Percentiles rank a stretch among this genome's conserved stretches.
These are phyloP conservation scores for Stemphylium lycopersici DNA, from an alignment of 2,329 filamentous ascomycete species.

Conservation along the genomic window DNA sequence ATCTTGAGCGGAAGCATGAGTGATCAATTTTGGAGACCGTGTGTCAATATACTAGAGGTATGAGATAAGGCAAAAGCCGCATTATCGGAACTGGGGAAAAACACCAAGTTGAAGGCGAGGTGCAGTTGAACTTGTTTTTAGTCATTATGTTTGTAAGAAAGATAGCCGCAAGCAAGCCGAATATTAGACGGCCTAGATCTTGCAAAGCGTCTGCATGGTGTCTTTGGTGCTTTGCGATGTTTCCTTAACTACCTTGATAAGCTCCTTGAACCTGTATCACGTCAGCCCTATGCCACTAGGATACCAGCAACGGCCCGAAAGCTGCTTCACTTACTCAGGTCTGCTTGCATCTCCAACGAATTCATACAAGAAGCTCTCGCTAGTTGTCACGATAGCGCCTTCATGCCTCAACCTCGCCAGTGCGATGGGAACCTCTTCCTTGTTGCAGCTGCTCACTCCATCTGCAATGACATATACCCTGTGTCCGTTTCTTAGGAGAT, in stretches of 20 bases:
- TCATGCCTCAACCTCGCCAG: conserved; percentile 75
- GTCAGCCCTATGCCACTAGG: conserved; percentile 4
- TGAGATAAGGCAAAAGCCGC: not conserved
- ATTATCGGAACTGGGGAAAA: no score
- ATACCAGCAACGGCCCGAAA: not conserved
- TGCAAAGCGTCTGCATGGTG: conserved; percentile 69
- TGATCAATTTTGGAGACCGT: not conserved
- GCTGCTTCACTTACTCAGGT: conserved; percentile 54
- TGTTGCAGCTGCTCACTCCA: conserved; percentile 86
- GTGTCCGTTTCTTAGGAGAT: conserved; percentile 76
- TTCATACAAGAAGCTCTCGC: conserved; percentile 91
- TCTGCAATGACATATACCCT: conserved; percentile 87
- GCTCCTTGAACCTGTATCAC: conserved; percentile 65
- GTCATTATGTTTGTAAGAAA: not conserved
- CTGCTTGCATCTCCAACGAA: conserved; percentile 80
- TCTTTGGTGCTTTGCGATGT: conserved; percentile 72
- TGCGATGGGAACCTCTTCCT: conserved; percentile 79
- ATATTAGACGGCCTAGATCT: conserved; percentile 50
- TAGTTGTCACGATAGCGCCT: conserved; percentile 80
- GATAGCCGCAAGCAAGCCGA: not conserved
- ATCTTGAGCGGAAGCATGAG: conserved; percentile 21
- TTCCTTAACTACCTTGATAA: conserved; percentile 81
- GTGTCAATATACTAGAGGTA: not conserved
- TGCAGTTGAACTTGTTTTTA: no score
- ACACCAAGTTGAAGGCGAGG: no score